Conservation (phyloP, 1,284 basidiomycete species). For the Ustilago vetiveriae region DNA sequence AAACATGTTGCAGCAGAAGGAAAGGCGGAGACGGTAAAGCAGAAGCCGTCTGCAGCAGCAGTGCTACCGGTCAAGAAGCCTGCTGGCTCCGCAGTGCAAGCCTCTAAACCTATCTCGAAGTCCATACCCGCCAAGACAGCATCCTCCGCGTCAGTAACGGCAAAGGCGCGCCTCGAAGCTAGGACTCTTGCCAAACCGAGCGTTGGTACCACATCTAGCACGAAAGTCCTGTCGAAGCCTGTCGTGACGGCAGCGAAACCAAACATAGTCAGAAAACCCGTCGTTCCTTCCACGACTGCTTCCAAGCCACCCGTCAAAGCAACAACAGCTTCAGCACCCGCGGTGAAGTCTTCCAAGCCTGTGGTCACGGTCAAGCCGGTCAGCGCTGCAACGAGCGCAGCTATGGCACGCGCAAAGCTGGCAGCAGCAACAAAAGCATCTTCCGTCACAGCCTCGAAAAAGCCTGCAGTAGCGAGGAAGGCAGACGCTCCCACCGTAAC, state of each 20-base stretch:
- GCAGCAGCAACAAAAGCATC: not conserved
- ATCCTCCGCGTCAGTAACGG: constrained; percentile 19
- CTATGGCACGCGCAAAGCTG: constrained; percentile 4
- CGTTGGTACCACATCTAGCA: not conserved
- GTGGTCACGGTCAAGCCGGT: not conserved
- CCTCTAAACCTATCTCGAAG: constrained; percentile 7
- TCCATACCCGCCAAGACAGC: constrained; percentile 6
- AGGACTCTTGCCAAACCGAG: not conserved
- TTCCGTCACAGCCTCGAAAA: no score
- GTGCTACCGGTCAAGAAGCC: constrained; percentile 4
- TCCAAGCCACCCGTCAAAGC: constrained; percentile 5
- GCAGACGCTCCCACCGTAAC: no score
- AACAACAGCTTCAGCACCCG: not conserved
- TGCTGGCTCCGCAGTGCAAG: not conserved
- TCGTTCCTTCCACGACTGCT: not conserved
- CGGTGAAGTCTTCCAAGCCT: not conserved
- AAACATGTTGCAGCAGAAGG: not conserved
- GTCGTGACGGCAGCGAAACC: not conserved
- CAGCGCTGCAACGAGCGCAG: not conserved
- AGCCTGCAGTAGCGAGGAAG: no score
- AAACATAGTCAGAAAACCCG: not conserved
- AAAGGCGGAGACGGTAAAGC: not conserved
- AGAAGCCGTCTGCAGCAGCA: not conserved
- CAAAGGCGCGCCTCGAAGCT: constrained; percentile 22
- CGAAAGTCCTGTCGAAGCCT: not conserved